A percentile compares a stretch with the other conserved stretches of the same genome.
Evolutionary conservation across 2,329 filamentous ascomycete genomes (phyloP).

Genomic region (Graphilbum ipis-grandicollis): DNA sequence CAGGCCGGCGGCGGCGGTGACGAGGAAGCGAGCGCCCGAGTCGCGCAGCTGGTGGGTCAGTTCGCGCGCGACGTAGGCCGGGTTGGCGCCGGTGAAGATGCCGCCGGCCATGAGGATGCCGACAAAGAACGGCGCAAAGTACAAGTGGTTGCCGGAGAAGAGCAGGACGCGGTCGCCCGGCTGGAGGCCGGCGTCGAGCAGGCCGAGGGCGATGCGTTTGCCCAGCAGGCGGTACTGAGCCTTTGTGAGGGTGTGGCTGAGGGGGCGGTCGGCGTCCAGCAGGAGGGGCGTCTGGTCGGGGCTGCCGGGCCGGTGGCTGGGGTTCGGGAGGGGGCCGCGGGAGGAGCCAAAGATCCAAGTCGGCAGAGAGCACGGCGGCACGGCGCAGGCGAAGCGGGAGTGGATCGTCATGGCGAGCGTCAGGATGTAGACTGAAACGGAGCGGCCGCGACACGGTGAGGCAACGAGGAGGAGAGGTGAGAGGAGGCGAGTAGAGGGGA

Average conservation of each 20-base stretch:
- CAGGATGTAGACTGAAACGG: too few species aligned
- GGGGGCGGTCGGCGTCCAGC: constrained; percentile 48
- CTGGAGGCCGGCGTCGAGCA: constrained; percentile 45
- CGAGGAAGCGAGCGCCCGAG: constrained; percentile 47
- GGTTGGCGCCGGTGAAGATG: constrained; percentile 48
- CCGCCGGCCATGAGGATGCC: constrained; percentile 64
- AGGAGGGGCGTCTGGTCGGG: constrained; percentile 27
- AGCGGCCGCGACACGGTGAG: too few species aligned
- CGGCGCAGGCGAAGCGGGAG: constrained; percentile 25
- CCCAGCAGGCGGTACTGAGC: constrained; percentile 50
- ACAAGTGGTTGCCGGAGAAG: constrained; percentile 57
- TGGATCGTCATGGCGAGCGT: constrained; percentile 23
- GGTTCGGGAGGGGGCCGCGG: constrained; percentile 23
- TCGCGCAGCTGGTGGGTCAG: constrained; percentile 60
- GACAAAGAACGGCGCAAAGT: constrained; percentile 53
- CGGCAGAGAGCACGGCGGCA: constrained; percentile 32
- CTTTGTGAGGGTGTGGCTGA: constrained; percentile 48
- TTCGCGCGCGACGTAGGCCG: constrained; percentile 42
- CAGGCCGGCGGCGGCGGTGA: constrained; percentile 43
- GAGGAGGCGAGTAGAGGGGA: too few species aligned
- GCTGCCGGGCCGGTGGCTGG: too few species aligned
- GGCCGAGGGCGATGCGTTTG: constrained; percentile 54
- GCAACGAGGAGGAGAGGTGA: too few species aligned
- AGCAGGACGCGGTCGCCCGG: constrained; percentile 55
- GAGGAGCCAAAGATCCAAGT: constrained; percentile 37